A percentile compares a stretch with the other conserved stretches of the same genome.
Conservation (phyloP, 2,329 filamentous ascomycete genomes). For the Byssoonygena ceratinophila region DNA sequence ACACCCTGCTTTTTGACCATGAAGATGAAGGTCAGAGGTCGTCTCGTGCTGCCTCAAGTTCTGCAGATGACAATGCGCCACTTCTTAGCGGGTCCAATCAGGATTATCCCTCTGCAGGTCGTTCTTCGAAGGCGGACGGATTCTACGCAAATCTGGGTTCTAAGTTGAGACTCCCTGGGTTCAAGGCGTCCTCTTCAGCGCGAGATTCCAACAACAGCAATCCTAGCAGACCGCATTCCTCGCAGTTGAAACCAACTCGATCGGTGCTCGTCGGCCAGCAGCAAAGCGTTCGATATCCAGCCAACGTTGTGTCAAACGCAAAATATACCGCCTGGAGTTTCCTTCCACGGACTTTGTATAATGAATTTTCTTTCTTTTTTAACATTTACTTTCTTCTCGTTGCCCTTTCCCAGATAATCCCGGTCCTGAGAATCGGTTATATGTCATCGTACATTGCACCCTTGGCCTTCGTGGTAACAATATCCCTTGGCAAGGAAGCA, state of each 20-base stretch:
- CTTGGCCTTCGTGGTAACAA: conserved; percentile 77
- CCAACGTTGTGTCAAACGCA: conserved; percentile 88
- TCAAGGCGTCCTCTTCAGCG: conserved; percentile 35
- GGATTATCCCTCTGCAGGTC: conserved; percentile 28
- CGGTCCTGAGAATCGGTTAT: conserved; percentile 81
- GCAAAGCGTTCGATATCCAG: conserved; percentile 68
- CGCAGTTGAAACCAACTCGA: conserved; percentile 48
- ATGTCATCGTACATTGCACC: conserved; percentile 90
- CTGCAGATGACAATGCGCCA: conserved; percentile 62
- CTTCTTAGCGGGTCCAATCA: conserved; percentile 46
- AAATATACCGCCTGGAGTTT: conserved; percentile 97
- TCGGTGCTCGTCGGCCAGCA: conserved; percentile 63
- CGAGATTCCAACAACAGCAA: not conserved
- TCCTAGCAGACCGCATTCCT: conserved; percentile 19
- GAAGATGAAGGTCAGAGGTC: conserved; percentile 46
- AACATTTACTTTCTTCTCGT: conserved; percentile 98
- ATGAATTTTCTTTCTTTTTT: conserved; percentile 99
- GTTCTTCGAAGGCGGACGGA: conserved; percentile 26
- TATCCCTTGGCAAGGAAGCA: conserved; percentile 92
- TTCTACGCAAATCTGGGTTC: conserved; percentile 42
- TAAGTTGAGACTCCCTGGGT: conserved; percentile 56
- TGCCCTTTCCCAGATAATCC: conserved; percentile 85
- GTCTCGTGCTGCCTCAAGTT: conserved; percentile 49
- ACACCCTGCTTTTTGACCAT: conserved; percentile 55
- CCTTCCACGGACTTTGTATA: conserved; percentile 86